These are phyloP conservation scores for Aspergillus fumigatiaffinis DNA, from an alignment of 2,329 filamentous ascomycete species.

Conservation along the genomic window DNA sequence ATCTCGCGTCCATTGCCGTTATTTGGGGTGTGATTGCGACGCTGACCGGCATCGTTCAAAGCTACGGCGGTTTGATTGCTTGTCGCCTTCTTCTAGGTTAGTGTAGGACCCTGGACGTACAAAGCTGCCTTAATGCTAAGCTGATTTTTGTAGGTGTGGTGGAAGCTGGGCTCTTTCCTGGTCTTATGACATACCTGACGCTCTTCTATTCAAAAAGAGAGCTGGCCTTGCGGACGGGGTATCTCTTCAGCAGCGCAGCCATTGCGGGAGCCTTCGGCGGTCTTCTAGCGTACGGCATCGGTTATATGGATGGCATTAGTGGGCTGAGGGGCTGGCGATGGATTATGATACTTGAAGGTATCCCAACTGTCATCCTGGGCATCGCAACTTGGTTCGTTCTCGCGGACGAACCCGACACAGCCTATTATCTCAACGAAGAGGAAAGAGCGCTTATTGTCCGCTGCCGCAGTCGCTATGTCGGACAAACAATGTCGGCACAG, in stretches of 20 bases:
- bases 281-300: constrained; percentile 68
- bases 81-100: constrained; percentile 59
- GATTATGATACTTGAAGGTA: constrained; percentile 60
- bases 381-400: constrained; percentile 56
- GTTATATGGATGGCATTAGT: constrained; percentile 64
- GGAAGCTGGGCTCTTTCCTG: constrained; percentile 68
- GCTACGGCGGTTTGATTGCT: constrained; percentile 62
- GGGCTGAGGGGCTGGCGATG: constrained; percentile 68
- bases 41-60: constrained; percentile 61
- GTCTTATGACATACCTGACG: constrained; percentile 65
- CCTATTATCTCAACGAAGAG: constrained; percentile 55
- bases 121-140: neutral
- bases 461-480: constrained; percentile 49
- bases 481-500: constrained; percentile 47
- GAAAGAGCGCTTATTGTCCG: constrained; percentile 58
- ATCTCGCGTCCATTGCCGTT: constrained; percentile 56
- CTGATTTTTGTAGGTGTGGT: constrained; percentile 48
- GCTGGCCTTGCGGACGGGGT: constrained; percentile 67
- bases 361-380: constrained; percentile 55
- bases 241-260: constrained; percentile 63
- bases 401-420: constrained; percentile 63
- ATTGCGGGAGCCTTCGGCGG: constrained; percentile 70
- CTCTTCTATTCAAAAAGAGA: constrained; percentile 74
- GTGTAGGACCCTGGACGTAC: neutral
- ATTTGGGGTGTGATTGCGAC: constrained; percentile 50